Conservation (phyloP, 2,329 filamentous ascomycete genomes). For the Ceratocystis diversiconidia region DNA sequence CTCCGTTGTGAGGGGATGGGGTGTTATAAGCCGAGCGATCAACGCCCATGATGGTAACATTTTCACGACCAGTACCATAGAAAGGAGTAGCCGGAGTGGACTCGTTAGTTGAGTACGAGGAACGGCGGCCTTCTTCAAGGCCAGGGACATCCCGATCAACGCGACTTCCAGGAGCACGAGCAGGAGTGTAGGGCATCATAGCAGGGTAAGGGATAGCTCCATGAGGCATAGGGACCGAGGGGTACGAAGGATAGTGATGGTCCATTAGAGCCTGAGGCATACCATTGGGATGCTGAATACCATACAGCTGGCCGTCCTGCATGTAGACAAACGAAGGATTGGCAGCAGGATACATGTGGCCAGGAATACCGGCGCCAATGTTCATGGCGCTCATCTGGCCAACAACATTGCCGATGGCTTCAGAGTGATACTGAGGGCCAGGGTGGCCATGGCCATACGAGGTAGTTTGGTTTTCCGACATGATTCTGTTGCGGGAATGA, state of each 20-base stretch:
- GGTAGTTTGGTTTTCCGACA: conserved; percentile 7
- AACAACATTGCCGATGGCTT: conserved; percentile 14
- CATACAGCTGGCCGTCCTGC: conserved; percentile 28
- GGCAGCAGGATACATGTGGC: conserved; percentile 10
- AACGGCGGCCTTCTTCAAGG: conserved; percentile 47
- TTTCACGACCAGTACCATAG: conserved; percentile 44
- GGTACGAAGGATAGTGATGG: conserved; percentile 11
- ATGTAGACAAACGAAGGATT: conserved; percentile 21
- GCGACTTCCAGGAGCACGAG: conserved; percentile 37
- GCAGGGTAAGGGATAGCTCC: conserved; percentile 25
- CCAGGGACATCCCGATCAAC: conserved; percentile 39
- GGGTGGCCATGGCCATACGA: conserved; percentile 6
- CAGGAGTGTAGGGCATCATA: conserved; percentile 39
- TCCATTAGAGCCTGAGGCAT: conserved; percentile 9
- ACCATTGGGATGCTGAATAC: conserved; percentile 21
- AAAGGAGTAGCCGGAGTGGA: conserved; percentile 52
- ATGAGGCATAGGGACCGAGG: conserved; percentile 24
- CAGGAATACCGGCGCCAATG: conserved; percentile 21
- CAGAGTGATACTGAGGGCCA: conserved; percentile 10
- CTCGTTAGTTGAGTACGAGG: conserved; percentile 54
- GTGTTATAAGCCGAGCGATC: conserved; percentile 54
- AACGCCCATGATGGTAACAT: conserved; percentile 36
- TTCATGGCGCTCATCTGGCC: conserved; percentile 24
- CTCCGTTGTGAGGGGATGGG: conserved; percentile 49
- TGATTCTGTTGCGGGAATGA: conserved; percentile 4